phyloP scores from a whole-genome alignment of 495 filamentous ascomycete species.

The Hypoxylon rickii region DNA sequence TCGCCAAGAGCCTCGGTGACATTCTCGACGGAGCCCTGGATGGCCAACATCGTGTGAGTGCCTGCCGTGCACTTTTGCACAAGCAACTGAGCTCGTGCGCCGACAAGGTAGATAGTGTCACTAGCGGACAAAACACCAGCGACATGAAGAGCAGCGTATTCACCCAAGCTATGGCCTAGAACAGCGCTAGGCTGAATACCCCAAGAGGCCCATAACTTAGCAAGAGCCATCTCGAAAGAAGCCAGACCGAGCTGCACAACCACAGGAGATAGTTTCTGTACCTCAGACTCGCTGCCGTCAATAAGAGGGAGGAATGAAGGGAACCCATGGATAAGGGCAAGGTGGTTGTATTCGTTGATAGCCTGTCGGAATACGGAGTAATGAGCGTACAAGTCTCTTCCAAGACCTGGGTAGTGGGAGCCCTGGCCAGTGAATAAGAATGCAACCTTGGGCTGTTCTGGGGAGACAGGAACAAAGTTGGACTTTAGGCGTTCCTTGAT shows the following conservation, averaged over 20 bases:
- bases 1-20: constrained; percentile 47
- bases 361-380: constrained; percentile 68
- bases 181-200: constrained; percentile 77
- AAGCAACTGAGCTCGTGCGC: constrained; percentile 76
- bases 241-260: constrained; percentile 77
- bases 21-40: constrained; percentile 49
- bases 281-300: constrained; percentile 61
- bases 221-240: constrained; percentile 84
- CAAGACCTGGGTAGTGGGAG: constrained; percentile 68
- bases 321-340: constrained; percentile 71
- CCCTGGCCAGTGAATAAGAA: constrained; percentile 77
- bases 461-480: constrained; percentile 52
- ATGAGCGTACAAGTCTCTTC: constrained; percentile 69
- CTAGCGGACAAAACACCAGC: constrained; percentile 78
- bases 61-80: constrained; percentile 70
- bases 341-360: constrained; percentile 71
- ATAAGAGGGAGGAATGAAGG: constrained; percentile 71
- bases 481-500: constrained; percentile 50
- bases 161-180: constrained; percentile 83
- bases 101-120: constrained; percentile 82
- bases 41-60: constrained; percentile 72
- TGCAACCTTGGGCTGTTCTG: constrained; percentile 59
- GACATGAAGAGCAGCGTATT: constrained; percentile 84
- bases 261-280: constrained; percentile 68
- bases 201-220: constrained; percentile 78